phyloP scores from a whole-genome alignment of 2,329 filamentous ascomycete species.

The Diaporthe velutina region DNA sequence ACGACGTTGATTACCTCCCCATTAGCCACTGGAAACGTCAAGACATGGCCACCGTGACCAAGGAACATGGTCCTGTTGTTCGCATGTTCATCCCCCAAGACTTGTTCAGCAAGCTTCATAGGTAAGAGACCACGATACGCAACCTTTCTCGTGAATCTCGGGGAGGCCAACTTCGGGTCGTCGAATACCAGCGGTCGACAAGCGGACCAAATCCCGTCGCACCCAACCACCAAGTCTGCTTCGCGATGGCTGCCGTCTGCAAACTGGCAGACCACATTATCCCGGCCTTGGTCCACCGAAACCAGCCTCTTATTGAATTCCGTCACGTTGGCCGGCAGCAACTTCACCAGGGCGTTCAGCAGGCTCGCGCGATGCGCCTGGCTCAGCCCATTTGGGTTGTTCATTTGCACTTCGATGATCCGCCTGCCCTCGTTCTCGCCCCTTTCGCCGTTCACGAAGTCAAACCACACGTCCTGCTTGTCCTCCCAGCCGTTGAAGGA shows the following conservation, averaged over 20 bases:
- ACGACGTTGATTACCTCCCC: constrained; percentile 16
- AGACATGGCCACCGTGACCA: constrained; percentile 22
- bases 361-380: background rate
- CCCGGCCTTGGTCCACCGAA: background rate
- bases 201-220: constrained; percentile 20
- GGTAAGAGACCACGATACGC: constrained; percentile 26
- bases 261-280: background rate
- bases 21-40: constrained; percentile 18
- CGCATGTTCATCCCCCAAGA: constrained; percentile 6
- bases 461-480: constrained; percentile 25
- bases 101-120: constrained; percentile 16
- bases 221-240: constrained; percentile 20
- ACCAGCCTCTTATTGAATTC: constrained; percentile 13
- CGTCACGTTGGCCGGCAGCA: constrained; percentile 22
- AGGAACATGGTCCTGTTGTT: constrained; percentile 12
- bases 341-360: constrained; percentile 2
- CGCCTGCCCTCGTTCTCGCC: constrained; percentile 9
- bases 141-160: constrained; percentile 9
- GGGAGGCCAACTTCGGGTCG: background rate
- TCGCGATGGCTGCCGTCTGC: background rate
- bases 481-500: constrained; percentile 24
- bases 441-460: constrained; percentile 6
- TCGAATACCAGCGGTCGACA: constrained; percentile 7
- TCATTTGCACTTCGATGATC: constrained; percentile 13
- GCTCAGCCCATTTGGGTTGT: background rate